Conservation (phyloP, 148 eudicot genomes). For the Fagopyrum esculentum region DNA sequence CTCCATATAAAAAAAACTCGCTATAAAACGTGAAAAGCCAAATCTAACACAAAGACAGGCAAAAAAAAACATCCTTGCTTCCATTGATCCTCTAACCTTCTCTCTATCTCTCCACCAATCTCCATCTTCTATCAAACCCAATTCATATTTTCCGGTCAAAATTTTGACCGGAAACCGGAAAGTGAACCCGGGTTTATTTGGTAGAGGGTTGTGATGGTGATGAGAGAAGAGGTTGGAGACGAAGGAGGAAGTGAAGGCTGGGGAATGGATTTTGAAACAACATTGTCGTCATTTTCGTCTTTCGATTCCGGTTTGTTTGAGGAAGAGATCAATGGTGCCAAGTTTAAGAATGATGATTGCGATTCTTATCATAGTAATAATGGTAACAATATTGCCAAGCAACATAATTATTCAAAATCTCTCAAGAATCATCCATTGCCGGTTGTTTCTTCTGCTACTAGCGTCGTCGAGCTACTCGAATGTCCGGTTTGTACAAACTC, state of each 20-base stretch:
- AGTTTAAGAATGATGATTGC: background rate
- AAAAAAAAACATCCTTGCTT: background rate
- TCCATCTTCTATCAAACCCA: background rate
- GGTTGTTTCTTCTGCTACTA: slow-evolving; percentile 20
- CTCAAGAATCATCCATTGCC: slow-evolving; percentile 1
- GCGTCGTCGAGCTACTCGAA: slow-evolving; percentile 38
- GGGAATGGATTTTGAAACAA: slow-evolving; percentile 4
- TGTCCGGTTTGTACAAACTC: slow-evolving; percentile 45
- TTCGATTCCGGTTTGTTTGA: background rate
- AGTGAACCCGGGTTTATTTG: background rate
- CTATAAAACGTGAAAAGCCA: background rate
- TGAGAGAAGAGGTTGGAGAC: slow-evolving; percentile 4
- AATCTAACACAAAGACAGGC: background rate
- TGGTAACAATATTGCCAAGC: background rate
- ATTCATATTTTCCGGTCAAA: slow-evolving; percentile 1
- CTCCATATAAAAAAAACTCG: background rate
- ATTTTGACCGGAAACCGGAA: background rate
- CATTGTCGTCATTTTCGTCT: background rate
- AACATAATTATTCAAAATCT: background rate
- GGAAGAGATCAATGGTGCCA: background rate
- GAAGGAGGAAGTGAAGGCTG: background rate
- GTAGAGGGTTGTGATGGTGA: background rate
- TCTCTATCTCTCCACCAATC: background rate
- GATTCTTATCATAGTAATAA: background rate
- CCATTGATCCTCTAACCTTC: background rate